These are phyloP conservation scores for Hansenula sp. DNA, from an alignment of 1,139 yeast species.

Conservation along the genomic window DNA sequence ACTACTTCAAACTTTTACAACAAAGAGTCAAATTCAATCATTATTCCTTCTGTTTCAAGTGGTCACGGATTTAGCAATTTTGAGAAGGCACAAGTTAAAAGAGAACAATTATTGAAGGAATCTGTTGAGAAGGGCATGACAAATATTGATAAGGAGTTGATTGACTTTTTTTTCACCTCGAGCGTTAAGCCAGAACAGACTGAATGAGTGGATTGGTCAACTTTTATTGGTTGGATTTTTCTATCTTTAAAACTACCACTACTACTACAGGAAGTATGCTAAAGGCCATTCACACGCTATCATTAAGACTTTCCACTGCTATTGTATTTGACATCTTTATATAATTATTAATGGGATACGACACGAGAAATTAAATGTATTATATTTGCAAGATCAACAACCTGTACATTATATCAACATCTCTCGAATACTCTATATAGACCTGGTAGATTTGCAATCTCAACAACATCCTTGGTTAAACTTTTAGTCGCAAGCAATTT, in stretches of 20 bases:
- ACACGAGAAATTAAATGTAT: background rate
- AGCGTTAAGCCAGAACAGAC: too few species aligned
- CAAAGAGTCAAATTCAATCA: conserved; percentile 24
- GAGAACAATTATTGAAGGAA: conserved; percentile 11
- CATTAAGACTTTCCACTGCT: too few species aligned
- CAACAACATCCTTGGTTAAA: conserved; percentile 56
- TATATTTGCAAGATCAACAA: conserved; percentile 4
- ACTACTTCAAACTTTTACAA: conserved; percentile 17
- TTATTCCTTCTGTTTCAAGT: conserved; percentile 22
- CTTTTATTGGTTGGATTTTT: too few species aligned
- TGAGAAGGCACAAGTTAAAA: conserved; percentile 17
- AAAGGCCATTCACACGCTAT: too few species aligned
- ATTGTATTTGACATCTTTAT: background rate
- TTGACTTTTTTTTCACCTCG: conserved; percentile 12
- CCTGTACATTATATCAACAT: too few species aligned
- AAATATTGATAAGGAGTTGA: conserved; percentile 14
- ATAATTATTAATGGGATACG: background rate
- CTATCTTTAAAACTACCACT: too few species aligned
- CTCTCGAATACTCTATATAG: conserved; percentile 89
- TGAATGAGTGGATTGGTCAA: too few species aligned
- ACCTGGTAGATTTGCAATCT: conserved; percentile 90
- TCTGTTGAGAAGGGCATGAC: conserved; percentile 13
- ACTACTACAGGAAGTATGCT: too few species aligned
- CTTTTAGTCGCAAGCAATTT: conserved; percentile 62
- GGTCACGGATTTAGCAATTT: conserved; percentile 18